phyloP scores from a whole-genome alignment of 2,329 filamentous ascomycete genomes.

The Stemphylium lycopersici region DNA sequence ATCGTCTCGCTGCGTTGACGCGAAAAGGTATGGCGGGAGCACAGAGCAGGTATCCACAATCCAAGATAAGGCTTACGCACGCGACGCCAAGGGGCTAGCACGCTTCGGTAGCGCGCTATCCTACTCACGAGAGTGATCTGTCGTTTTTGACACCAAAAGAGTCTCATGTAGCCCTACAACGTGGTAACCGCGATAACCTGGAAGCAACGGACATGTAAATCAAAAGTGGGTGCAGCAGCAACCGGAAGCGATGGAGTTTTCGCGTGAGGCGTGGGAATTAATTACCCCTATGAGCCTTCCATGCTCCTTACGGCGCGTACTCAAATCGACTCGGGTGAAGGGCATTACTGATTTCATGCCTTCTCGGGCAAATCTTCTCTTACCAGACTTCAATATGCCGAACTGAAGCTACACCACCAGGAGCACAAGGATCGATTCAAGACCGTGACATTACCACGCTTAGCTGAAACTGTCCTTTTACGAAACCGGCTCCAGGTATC shows the following conservation, averaged over 20 bases:
- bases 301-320: too few species aligned
- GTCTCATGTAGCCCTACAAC: background rate
- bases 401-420: background rate
- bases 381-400: background rate
- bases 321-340: too few species aligned
- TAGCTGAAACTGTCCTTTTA: background rate
- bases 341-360: background rate
- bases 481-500: background rate
- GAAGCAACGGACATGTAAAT: background rate
- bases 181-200: background rate
- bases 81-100: background rate
- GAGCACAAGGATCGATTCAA: background rate
- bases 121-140: background rate
- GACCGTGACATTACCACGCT: background rate
- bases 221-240: background rate
- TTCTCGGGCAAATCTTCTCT: background rate
- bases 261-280: background rate
- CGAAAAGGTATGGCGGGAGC: background rate
- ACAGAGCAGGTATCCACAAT: background rate
- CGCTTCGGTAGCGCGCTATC: background rate
- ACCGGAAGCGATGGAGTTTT: background rate
- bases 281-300: background rate
- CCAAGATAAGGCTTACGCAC: background rate
- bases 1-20: background rate
- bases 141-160: background rate